Percentiles rank a stretch among this genome's conserved stretches.
phyloP scores from a whole-genome alignment of 2,329 filamentous ascomycete species.

The Truncatella angustata region DNA sequence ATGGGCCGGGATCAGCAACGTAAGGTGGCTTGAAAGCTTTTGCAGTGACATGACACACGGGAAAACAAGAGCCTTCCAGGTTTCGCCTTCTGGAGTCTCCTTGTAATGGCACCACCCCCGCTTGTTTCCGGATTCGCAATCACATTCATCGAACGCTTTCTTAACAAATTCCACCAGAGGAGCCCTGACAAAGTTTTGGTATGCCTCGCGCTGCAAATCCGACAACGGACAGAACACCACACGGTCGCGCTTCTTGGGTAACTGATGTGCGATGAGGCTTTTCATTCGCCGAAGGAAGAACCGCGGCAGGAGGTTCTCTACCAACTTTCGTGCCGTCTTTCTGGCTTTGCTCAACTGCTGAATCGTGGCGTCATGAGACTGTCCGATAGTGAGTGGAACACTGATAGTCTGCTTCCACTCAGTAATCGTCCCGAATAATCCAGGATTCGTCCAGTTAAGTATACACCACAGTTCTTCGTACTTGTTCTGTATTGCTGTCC shows the following conservation, averaged over 20 bases:
- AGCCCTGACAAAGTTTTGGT: slow-evolving; percentile 76
- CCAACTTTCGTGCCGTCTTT: slow-evolving; percentile 79
- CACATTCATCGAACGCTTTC: slow-evolving; percentile 64
- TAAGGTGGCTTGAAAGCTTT: slow-evolving; percentile 91
- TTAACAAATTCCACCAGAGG: slow-evolving; percentile 69
- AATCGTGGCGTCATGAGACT: slow-evolving; percentile 87
- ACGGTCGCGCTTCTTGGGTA: slow-evolving; percentile 91
- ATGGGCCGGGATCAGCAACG: slow-evolving; percentile 70
- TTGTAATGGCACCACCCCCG: slow-evolving; percentile 79
- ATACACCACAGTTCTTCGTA: slow-evolving; percentile 97
- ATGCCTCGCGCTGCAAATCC: slow-evolving; percentile 75
- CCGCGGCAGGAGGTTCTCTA: slow-evolving; percentile 80
- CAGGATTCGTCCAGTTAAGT: slow-evolving; percentile 94
- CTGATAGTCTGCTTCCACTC: slow-evolving; percentile 81
- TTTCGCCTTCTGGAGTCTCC: slow-evolving; percentile 56
- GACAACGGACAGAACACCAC: slow-evolving; percentile 95
- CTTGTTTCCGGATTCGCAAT: slow-evolving; percentile 66
- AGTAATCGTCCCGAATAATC: slow-evolving; percentile 58
- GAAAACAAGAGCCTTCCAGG: slow-evolving; percentile 79
- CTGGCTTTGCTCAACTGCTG: slow-evolving; percentile 79
- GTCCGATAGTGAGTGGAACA: slow-evolving; percentile 78
- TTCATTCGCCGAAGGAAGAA: slow-evolving; percentile 96
- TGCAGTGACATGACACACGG: slow-evolving; percentile 79
- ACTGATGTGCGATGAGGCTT: slow-evolving; percentile 82
- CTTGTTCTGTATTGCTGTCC: slow-evolving; percentile 95